Evolutionary conservation across 2,329 filamentous ascomycete species (phyloP), one percentile per base, ranked within the genome.

Genomic region (Alternaria dauci): DNA sequence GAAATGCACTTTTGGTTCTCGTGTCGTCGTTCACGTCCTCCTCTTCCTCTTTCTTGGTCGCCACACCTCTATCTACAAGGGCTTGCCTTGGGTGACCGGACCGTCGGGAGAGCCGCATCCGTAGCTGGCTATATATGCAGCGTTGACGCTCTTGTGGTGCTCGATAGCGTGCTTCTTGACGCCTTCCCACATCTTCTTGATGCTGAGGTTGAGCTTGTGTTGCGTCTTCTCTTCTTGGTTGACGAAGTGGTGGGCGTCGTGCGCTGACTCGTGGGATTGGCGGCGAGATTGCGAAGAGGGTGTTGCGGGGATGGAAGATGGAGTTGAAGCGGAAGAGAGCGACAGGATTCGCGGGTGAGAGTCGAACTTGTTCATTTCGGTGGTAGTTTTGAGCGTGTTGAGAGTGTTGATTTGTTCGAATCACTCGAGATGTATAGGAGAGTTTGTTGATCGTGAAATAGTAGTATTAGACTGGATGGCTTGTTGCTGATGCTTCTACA

Each of bases 101-200:
- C 18, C 32, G 16, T 30, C 12, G 12, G 46, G 20, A 50, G 46
- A 16, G n/a, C 62, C 69, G 20, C 39, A 55, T 16, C 71, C 73
- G 28, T 74, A 73, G 48, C 66, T 70, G 11, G 68, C 68, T 44
- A 65, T 51, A 20, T 72, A 74, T 2, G 73, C 73, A 0, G 70
- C 68, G 34, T 75, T 75, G 1, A 75, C 72, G 44, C 69, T 71
- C 41, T 66, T 63, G 59, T 75, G 73, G 47, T 75, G 73, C 67
- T 75, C 73, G 14, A 42, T 59, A 8, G 71, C 72, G 9, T 65
- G 66, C 18, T 66, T 63, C 65, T 75, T 75, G 55, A 75, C 55
- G 6, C 65, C 64, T 36, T 66, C 67, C 73, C 71, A 75, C 57
- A 74, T 65, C 57, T 74, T 70, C 65, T 69, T 74, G 52, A 74